Evolutionary conservation across 225 moss, liverwort and hornwort genomes (phyloP), one percentile per base, ranked within the genome.

Genomic region (Marchantia paleacea): DNA sequence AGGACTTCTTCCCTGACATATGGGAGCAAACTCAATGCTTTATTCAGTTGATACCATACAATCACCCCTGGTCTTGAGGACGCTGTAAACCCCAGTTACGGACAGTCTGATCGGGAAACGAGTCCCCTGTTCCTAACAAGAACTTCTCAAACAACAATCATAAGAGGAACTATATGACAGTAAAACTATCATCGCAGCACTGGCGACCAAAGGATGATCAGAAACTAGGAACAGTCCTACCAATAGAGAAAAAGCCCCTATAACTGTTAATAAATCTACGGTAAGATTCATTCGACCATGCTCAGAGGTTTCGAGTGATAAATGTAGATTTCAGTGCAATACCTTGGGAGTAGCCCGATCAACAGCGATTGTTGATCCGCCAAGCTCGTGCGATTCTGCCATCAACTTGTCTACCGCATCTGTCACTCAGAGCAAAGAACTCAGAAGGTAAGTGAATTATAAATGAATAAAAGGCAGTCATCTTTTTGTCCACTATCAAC

Each of bases 331-430:
- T 52, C 13, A 26, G 25, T 4, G 13, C 13, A 29, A 47, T 87
- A 89, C 95, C 95, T 96, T 96, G 0, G 95, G 95, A 11, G 95
- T 96, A 69, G 95, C 95, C 68, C 95, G 90, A 67, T 96, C 95
- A 26, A 96, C 93, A 76, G 95, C 95, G 67, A 96, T 96, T 58
- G 93, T 96, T 77, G 95, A 92, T 39, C 95, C 95, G 7, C 93
- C 93, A 82, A 96, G 95, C 87, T 96, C 95, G 83, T 96, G 95
- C 51, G 93, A 91, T 80, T 96, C 95, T 75, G 88, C 89, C 95
- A 96, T 96, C n/a, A 96, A 90, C 71, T 92, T 91, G 83, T 93
- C 95, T 49, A 96, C 95, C 61, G 95, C 90, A 82, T 96, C 95
- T 96, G 81, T 55, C 86, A 68, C 55, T 18, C 69, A 70, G 1